These are phyloP conservation scores for Myxozyma nipponensis DNA, from an alignment of 805 yeast genomes.

Conservation along the genomic window DNA sequence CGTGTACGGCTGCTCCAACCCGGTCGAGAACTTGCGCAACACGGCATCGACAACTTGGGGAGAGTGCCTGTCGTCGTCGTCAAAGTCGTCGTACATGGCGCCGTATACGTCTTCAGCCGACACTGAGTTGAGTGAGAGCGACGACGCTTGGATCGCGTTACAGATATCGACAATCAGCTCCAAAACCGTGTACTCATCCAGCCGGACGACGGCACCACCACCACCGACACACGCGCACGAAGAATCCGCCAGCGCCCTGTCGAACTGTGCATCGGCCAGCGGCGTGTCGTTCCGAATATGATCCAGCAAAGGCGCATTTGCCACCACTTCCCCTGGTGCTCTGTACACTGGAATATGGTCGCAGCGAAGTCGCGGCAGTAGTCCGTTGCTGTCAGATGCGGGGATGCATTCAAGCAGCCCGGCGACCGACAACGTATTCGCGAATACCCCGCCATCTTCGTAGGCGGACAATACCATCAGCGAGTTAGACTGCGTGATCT, in stretches of 20 bases:
- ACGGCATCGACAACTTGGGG: constrained; percentile 49
- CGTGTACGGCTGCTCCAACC: constrained; percentile 31
- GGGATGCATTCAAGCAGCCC: not conserved
- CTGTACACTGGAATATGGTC: constrained; percentile 1
- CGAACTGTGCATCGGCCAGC: not conserved
- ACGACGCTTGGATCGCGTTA: constrained; percentile 17
- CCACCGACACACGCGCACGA: not conserved
- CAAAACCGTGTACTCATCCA: not conserved
- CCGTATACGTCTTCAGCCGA: not conserved
- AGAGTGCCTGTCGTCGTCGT: constrained; percentile 39
- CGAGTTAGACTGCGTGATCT: constrained; percentile 83
- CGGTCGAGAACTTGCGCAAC: constrained; percentile 45
- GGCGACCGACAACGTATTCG: not conserved
- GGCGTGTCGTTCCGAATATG: not conserved
- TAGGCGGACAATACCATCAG: constrained; percentile 49
- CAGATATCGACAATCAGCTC: constrained; percentile 7
- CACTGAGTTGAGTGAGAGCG: not conserved
- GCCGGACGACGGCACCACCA: not conserved
- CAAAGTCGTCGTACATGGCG: not conserved
- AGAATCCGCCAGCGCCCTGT: not conserved
- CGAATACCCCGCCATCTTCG: not conserved
- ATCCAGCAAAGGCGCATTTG: not conserved
- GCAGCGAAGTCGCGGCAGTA: constrained; percentile 1
- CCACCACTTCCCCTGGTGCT: not conserved
- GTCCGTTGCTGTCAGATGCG: not conserved